Evolutionary conservation across 208 protist genomes (phyloP).

Genomic region (Novymonas esmeraldas): DNA sequence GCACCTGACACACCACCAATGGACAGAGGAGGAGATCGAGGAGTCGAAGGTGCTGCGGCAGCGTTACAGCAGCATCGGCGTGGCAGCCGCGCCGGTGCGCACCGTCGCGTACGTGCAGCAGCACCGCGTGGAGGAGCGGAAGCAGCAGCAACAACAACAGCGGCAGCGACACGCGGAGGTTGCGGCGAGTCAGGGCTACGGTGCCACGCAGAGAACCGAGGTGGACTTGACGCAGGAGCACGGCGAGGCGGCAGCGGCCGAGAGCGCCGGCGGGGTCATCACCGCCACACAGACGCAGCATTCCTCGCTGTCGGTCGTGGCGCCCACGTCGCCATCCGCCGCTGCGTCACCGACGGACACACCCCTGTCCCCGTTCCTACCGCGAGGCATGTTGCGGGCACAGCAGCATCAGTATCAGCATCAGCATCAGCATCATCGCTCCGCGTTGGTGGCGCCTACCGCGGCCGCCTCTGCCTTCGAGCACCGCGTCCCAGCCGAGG

Average conservation of each 20-base stretch:
- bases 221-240: conserved; percentile 11
- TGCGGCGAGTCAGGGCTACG: not conserved
- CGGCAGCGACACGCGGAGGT: not conserved
- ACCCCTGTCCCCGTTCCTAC: conserved; percentile 37
- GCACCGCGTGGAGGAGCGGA: conserved; percentile 24
- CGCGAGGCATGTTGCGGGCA: conserved; percentile 23
- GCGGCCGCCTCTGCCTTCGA: not conserved
- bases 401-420: conserved; percentile 21
- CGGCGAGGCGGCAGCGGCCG: not conserved
- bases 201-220: conserved; percentile 2
- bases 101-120: conserved; percentile 33
- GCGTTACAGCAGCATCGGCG: conserved; percentile 27
- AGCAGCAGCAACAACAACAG: conserved; percentile 11
- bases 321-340: conserved; percentile 11
- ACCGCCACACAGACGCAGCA: conserved; percentile 17
- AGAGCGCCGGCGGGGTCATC: not conserved
- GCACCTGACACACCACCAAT: conserved; percentile 46
- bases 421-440: conserved; percentile 21
- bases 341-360: conserved; percentile 1
- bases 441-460: not conserved
- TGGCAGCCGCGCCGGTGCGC: conserved; percentile 42
- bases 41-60: conserved; percentile 43
- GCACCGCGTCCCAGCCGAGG: not conserved
- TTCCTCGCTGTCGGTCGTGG: not conserved
- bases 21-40: conserved; percentile 54